Conservation (phyloP, 2,329 filamentous ascomycete genomes). For the Talaromyces sp. region DNA sequence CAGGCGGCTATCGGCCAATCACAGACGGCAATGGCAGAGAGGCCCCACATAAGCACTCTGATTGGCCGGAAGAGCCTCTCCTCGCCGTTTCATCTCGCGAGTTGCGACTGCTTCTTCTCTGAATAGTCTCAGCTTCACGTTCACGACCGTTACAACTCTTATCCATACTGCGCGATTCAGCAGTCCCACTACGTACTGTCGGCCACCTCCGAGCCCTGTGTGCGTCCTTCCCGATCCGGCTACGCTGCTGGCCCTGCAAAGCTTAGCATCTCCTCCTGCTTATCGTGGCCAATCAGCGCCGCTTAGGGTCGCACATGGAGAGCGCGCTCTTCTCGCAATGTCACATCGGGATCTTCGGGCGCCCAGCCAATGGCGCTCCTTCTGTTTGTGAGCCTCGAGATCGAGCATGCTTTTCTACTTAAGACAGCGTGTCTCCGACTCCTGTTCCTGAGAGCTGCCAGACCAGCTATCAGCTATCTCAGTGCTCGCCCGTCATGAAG, state of each 20-base stretch:
- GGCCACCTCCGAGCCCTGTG: not conserved
- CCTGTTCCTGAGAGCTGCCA: not conserved
- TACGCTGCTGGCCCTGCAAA: not conserved
- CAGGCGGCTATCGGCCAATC: not conserved
- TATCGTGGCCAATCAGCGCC: not conserved
- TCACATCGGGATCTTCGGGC: not conserved
- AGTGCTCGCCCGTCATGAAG: not conserved
- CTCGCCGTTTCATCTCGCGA: not conserved
- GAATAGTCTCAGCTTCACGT: not conserved
- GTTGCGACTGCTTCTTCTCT: not conserved
- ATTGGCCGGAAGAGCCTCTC: not conserved
- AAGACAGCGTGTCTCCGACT: not conserved
- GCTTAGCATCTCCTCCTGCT: not conserved
- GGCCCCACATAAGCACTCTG: not conserved
- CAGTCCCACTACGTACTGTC: not conserved
- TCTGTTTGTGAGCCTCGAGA: not conserved
- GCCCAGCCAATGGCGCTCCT: not conserved
- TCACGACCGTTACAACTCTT: too few relatives aligned
- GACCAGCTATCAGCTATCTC: not conserved
- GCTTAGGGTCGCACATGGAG: not conserved
- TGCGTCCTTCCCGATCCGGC: not conserved
- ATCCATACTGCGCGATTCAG: not conserved
- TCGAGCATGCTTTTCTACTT: not conserved
- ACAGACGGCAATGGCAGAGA: not conserved
- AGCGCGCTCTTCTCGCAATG: not conserved